Evolutionary conservation across 257 asterid species (phyloP).

Genomic region (Ophiorrhiza pumila): DNA sequence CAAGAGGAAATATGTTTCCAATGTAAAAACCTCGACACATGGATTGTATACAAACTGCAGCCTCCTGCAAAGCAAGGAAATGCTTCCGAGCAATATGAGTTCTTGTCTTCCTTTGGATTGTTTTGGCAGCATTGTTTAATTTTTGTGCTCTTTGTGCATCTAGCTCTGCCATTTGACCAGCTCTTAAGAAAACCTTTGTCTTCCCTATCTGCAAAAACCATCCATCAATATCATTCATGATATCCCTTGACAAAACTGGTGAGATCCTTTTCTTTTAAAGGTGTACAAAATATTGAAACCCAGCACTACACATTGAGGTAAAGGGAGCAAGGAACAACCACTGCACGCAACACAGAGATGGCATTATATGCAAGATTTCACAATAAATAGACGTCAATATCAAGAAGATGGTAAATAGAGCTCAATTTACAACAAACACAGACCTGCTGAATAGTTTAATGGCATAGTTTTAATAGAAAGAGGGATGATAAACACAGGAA

Average conservation of each 20-base stretch:
- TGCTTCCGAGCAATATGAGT: slow-evolving; percentile 69
- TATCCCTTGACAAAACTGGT: slow-evolving; percentile 3
- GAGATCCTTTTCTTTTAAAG: not conserved
- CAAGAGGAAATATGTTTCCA: not conserved
- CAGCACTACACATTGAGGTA: not conserved
- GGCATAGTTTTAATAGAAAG: not conserved
- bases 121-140: slow-evolving; percentile 78
- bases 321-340: not conserved
- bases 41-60: slow-evolving; percentile 73
- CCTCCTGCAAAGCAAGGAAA: slow-evolving; percentile 69
- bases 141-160: slow-evolving; percentile 86
- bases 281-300: not conserved
- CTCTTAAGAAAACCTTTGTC: slow-evolving; percentile 84
- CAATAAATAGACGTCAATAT: not conserved
- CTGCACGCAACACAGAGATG: not conserved
- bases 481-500: not conserved
- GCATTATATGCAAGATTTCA: not conserved
- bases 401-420: not conserved
- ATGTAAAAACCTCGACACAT: slow-evolving; percentile 67
- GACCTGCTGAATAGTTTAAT: not conserved
- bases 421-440: not conserved
- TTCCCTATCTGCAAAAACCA: slow-evolving; percentile 70
- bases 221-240: slow-evolving; percentile 2
- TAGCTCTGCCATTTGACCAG: slow-evolving; percentile 97
- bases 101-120: slow-evolving; percentile 72